These are phyloP conservation scores for Peronosclerospora sorghi DNA, from an alignment of 352 stramenopile genomes.

Conservation along the genomic window DNA sequence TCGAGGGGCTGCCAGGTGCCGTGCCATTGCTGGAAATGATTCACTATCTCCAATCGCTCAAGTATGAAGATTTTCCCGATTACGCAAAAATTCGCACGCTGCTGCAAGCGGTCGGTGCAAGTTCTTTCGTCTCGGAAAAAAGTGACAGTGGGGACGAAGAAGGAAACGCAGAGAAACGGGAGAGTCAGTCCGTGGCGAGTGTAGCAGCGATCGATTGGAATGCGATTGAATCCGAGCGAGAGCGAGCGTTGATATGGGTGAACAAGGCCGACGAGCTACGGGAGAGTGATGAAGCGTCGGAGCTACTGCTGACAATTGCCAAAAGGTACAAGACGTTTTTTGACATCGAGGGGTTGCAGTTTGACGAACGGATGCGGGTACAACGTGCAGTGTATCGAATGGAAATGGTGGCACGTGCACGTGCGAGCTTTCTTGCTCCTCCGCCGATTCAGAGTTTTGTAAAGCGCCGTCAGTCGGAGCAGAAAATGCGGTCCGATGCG, in stretches of 20 bases:
- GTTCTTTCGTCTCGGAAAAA: slow-evolving; percentile 16
- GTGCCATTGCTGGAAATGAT: slow-evolving; percentile 65
- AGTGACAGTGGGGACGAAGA: slow-evolving; percentile 24
- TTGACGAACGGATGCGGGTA: slow-evolving; percentile 43
- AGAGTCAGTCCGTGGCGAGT: slow-evolving; percentile 6
- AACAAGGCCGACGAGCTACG: slow-evolving; percentile 36
- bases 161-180: slow-evolving; percentile 11
- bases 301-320: slow-evolving; percentile 49
- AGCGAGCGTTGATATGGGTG: slow-evolving; percentile 47
- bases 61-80: slow-evolving; percentile 66
- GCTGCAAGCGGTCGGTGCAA: slow-evolving; percentile 17
- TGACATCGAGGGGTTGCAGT: slow-evolving; percentile 28
- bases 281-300: slow-evolving; percentile 29
- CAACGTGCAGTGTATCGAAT: slow-evolving; percentile 61
- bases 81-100: slow-evolving; percentile 35
- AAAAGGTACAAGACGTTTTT: slow-evolving; percentile 80
- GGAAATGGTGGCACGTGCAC: slow-evolving; percentile 40
- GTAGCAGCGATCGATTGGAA: slow-evolving; percentile 20
- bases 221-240: slow-evolving; percentile 23
- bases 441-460: slow-evolving; percentile 81
- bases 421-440: slow-evolving; percentile 33
- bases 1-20: slow-evolving; percentile 61
- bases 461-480: slow-evolving; percentile 62
- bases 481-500: slow-evolving; percentile 61
- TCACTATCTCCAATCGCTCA: slow-evolving; percentile 59